A percentile compares a stretch with the other conserved stretches of the same genome.
These are phyloP conservation scores for Alternaria sp. DNA, from an alignment of 2,329 filamentous ascomycete genomes.

Conservation along the genomic window DNA sequence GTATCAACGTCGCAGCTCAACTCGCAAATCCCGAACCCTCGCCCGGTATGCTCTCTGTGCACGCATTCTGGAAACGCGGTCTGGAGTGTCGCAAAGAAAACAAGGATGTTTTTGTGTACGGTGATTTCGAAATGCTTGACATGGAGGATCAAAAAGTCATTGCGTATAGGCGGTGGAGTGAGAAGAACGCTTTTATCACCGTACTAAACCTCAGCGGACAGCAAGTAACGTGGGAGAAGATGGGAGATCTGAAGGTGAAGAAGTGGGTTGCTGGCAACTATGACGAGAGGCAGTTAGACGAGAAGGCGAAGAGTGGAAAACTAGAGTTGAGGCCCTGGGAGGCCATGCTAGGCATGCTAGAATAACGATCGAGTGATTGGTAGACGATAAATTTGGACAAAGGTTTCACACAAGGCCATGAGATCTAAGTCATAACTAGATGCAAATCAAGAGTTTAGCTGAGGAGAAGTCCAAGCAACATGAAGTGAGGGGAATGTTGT, in stretches of 20 bases:
- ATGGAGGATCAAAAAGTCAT: slow-evolving; percentile 51
- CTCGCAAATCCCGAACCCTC: slow-evolving; percentile 37
- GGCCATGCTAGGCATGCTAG: slow-evolving; percentile 41
- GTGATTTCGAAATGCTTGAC: slow-evolving; percentile 65
- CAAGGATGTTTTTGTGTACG: slow-evolving; percentile 69
- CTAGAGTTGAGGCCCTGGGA: slow-evolving; percentile 50
- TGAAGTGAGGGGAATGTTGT: neutral
- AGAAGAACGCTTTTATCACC: slow-evolving; percentile 38
- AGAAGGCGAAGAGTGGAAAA: slow-evolving; percentile 26
- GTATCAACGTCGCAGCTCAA: slow-evolving; percentile 67
- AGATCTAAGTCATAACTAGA: neutral
- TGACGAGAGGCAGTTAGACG: slow-evolving; percentile 37
- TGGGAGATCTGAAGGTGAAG: slow-evolving; percentile 38
- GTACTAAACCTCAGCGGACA: slow-evolving; percentile 49
- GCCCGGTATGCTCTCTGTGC: slow-evolving; percentile 57
- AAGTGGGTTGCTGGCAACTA: slow-evolving; percentile 53
- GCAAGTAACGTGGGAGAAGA: slow-evolving; percentile 39
- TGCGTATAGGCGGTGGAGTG: slow-evolving; percentile 46
- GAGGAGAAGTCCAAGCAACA: neutral
- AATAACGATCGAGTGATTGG: slow-evolving; percentile 4
- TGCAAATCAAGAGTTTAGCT: neutral
- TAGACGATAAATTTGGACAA: neutral
- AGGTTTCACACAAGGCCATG: neutral
- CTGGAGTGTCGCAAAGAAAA: slow-evolving; percentile 65
- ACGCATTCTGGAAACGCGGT: slow-evolving; percentile 68